phyloP scores from a whole-genome alignment of 2,329 filamentous ascomycete species.

The Fusarium abutilonis region DNA sequence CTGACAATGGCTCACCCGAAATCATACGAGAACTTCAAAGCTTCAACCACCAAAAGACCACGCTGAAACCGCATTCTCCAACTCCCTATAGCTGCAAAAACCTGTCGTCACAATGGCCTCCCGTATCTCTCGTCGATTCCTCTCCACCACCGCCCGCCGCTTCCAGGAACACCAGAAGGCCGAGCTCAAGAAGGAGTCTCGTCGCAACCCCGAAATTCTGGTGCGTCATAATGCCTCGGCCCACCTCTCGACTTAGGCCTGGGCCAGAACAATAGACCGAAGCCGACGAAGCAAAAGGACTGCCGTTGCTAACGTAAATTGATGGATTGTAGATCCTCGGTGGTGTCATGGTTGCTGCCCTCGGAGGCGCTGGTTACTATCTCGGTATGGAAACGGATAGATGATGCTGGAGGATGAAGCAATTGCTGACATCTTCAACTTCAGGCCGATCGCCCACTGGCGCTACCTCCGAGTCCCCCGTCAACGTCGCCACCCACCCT shows the following conservation, averaged over 20 bases:
- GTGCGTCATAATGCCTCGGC: slow-evolving; percentile 54
- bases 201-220: slow-evolving; percentile 61
- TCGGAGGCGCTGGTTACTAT: slow-evolving; percentile 90
- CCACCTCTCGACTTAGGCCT: slow-evolving; percentile 20
- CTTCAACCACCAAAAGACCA: slow-evolving; percentile 38
- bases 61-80: slow-evolving; percentile 32
- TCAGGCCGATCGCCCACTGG: slow-evolving; percentile 84
- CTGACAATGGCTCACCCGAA: slow-evolving; percentile 39
- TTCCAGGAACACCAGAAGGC: slow-evolving; percentile 57
- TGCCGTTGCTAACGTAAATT: slow-evolving; percentile 29
- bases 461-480: slow-evolving; percentile 80
- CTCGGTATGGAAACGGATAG: slow-evolving; percentile 67
- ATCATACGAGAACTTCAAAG: slow-evolving; percentile 49
- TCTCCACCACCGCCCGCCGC: slow-evolving; percentile 64
- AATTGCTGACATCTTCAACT: slow-evolving; percentile 39
- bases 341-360: slow-evolving; percentile 88
- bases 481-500: slow-evolving; percentile 85
- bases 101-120: slow-evolving; percentile 62
- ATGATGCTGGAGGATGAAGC: slow-evolving; percentile 8
- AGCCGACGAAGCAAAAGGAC: slow-evolving; percentile 4
- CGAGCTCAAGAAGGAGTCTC: slow-evolving; percentile 66
- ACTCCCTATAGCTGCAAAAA: slow-evolving; percentile 28
- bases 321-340: slow-evolving; percentile 76
- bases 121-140: slow-evolving; percentile 64
- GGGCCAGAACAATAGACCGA: slow-evolving; percentile 7